Conservation (phyloP, 345 rosid genomes). For the Lumnitzera racemosa region DNA sequence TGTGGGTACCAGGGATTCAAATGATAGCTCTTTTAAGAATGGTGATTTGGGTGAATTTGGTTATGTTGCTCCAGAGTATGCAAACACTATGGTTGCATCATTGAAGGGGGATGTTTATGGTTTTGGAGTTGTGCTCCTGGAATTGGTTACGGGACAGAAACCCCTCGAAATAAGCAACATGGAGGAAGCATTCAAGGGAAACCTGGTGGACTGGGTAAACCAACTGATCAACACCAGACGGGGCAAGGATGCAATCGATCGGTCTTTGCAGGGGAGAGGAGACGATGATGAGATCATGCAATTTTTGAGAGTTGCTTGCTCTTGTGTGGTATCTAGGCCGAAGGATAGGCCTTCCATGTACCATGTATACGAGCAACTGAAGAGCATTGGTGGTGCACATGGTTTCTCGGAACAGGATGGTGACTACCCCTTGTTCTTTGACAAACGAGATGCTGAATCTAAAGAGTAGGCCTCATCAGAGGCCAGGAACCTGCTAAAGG, state of each 20-base stretch:
- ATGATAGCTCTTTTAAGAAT: constrained; percentile 33
- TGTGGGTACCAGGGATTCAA: constrained; percentile 24
- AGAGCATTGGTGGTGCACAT: constrained; percentile 13
- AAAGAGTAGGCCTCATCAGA: constrained; percentile 15
- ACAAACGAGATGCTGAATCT: constrained; percentile 18
- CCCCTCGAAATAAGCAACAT: constrained; percentile 24
- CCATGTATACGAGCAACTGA: constrained; percentile 32
- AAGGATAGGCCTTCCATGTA: constrained; percentile 48
- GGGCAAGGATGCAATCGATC: constrained; percentile 35
- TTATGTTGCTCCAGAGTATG: constrained; percentile 31
- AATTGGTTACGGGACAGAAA: constrained; percentile 30
- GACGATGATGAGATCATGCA: constrained; percentile 33
- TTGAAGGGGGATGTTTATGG: constrained; percentile 51
- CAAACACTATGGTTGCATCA: constrained; percentile 39
- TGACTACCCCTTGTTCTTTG: constrained; percentile 19
- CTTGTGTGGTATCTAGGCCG: constrained; percentile 34
- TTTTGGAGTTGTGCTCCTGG: constrained; percentile 47
- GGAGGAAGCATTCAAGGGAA: constrained; percentile 46
- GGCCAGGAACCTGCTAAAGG: too few relatives aligned
- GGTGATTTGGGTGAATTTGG: constrained; percentile 35
- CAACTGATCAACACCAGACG: constrained; percentile 24
- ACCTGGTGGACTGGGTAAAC: constrained; percentile 55
- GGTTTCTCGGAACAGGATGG: constrained; percentile 19
- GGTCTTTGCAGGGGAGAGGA: constrained; percentile 26
- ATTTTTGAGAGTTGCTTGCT: constrained; percentile 39